A percentile compares a stretch with the other conserved stretches of the same genome.
phyloP scores from a whole-genome alignment of 805 yeast species.

The Komagataella pseudopastoris region DNA sequence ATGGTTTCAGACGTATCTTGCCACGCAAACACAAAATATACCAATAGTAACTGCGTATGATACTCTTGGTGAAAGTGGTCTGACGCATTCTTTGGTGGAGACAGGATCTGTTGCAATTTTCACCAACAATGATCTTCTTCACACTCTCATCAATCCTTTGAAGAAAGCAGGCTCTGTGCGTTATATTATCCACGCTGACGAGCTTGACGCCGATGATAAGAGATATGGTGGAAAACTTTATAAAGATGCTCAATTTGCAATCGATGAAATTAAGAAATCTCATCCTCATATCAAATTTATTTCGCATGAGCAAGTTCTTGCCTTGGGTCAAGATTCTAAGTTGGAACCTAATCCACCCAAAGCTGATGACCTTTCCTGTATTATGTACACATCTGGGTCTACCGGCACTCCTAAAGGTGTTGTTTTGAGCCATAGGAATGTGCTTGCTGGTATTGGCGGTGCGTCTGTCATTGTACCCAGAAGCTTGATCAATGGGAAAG shows the following conservation, averaged over 20 bases:
- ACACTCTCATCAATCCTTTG: constrained; percentile 59
- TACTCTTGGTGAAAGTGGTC: constrained; percentile 80
- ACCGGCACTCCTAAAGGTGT: constrained; percentile 85
- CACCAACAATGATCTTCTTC: constrained; percentile 68
- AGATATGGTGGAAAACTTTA: constrained; percentile 50
- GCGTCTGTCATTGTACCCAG: constrained; percentile 48
- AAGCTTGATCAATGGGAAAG: constrained; percentile 34
- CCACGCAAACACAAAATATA: constrained; percentile 63
- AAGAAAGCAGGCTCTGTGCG: constrained; percentile 45
- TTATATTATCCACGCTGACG: constrained; percentile 59
- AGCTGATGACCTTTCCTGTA: constrained; percentile 52
- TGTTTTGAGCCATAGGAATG: constrained; percentile 47
- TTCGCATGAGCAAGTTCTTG: constrained; percentile 50
- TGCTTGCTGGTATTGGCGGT: constrained; percentile 83
- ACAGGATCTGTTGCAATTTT: constrained; percentile 70
- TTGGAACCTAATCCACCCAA: constrained; percentile 29
- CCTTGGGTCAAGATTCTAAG: constrained; percentile 42
- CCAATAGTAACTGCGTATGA: constrained; percentile 95
- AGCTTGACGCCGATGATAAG: constrained; percentile 45
- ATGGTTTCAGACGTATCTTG: constrained; percentile 85
- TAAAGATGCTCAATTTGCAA: constrained; percentile 40
- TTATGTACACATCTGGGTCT: constrained; percentile 83
- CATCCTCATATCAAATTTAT: constrained; percentile 67
- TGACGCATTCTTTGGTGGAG: constrained; percentile 74
- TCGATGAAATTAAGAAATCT: constrained; percentile 42